These are phyloP conservation scores for Cyberlindnera subsufficiens DNA, from an alignment of 805 yeast species.

Conservation along the genomic window DNA sequence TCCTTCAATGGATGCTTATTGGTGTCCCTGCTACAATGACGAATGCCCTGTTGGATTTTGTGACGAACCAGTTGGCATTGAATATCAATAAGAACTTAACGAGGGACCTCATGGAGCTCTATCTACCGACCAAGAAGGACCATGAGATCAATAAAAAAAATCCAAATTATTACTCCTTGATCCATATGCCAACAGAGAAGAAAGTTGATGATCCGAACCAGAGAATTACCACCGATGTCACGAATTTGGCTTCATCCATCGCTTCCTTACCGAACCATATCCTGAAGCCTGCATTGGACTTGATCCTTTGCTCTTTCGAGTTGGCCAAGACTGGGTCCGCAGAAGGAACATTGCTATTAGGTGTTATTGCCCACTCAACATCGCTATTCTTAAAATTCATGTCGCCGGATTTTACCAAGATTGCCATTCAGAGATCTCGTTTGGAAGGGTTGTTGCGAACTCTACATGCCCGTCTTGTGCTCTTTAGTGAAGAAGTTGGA, in stretches of 20 bases:
- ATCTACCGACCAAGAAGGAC: conserved; percentile 51
- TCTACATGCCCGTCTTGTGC: conserved; percentile 74
- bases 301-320: conserved; percentile 74
- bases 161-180: conserved; percentile 69
- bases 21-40: conserved; percentile 84
- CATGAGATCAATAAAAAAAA: conserved; percentile 33
- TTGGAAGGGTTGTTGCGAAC: conserved; percentile 82
- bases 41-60: conserved; percentile 61
- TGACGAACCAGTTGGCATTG: conserved; percentile 51
- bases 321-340: conserved; percentile 44
- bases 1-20: conserved; percentile 73
- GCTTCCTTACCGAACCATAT: conserved; percentile 77
- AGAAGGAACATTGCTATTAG: conserved; percentile 74
- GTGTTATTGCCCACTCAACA: conserved; percentile 74
- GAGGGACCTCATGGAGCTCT: conserved; percentile 55
- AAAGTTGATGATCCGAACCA: conserved; percentile 73
- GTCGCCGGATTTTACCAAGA: conserved; percentile 85
- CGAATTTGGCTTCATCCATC: conserved; percentile 63
- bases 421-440: conserved; percentile 68
- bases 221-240: conserved; percentile 74
- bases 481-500: conserved; percentile 83
- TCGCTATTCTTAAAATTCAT: conserved; percentile 66
- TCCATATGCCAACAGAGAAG: conserved; percentile 44
- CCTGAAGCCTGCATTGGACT: conserved; percentile 76
- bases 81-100: conserved; percentile 62